Evolutionary conservation across 352 stramenopile species (phyloP).

Genomic region (Chrysophaeum taylorii): DNA sequence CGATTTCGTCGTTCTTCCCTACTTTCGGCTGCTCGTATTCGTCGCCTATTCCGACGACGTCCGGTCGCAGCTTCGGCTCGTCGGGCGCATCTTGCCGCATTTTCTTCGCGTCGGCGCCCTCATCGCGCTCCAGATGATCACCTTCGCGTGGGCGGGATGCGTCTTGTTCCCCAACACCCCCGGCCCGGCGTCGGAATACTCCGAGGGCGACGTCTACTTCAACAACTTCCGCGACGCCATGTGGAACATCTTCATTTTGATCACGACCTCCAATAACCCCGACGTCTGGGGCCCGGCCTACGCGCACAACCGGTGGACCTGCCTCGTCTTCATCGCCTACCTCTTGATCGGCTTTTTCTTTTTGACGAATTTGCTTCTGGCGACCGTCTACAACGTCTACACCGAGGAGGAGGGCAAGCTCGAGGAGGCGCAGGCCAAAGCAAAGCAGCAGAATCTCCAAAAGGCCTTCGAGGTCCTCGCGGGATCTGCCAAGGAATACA

Average conservation of each 20-base stretch:
- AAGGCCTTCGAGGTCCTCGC: constrained; percentile 40
- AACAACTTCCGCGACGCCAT: constrained; percentile 41
- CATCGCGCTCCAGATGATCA: constrained; percentile 35
- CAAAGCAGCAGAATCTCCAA: constrained; percentile 34
- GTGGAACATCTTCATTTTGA: constrained; percentile 28
- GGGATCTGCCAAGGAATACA: background rate
- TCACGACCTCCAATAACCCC: constrained; percentile 63
- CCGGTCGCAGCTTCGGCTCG: background rate
- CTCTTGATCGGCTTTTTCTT: constrained; percentile 57
- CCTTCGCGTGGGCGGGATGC: constrained; percentile 51
- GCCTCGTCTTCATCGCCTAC: constrained; percentile 58
- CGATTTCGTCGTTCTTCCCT: background rate
- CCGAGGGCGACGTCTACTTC: constrained; percentile 45
- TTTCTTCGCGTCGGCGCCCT: background rate
- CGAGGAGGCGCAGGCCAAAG: constrained; percentile 29
- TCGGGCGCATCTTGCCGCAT: background rate
- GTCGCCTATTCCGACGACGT: background rate
- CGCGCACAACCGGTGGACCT: constrained; percentile 32
- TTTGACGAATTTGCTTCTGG: constrained; percentile 63
- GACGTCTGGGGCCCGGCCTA: constrained; percentile 65
- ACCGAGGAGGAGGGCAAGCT: constrained; percentile 28
- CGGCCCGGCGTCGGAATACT: too few relatives aligned
- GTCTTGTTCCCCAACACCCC: constrained; percentile 52
- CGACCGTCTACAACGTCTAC: constrained; percentile 58
- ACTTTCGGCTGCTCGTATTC: background rate